Percentiles rank a stretch among this genome's conserved stretches.
Evolutionary conservation across 225 moss, liverwort and hornwort genomes (phyloP).

Genomic region (Asterella californica): DNA sequence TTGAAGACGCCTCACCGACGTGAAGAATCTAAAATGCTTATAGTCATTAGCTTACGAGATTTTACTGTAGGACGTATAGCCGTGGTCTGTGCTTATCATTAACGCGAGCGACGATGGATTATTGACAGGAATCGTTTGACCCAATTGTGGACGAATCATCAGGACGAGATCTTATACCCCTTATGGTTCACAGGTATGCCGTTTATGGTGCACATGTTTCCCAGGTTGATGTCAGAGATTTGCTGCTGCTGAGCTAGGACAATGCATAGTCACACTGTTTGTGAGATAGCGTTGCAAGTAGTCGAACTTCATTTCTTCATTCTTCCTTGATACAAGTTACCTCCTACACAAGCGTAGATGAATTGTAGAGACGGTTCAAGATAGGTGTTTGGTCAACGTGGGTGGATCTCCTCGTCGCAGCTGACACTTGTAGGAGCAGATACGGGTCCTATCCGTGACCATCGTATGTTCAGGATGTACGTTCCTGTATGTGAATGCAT

Average conservation of each 20-base stretch:
- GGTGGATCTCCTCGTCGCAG: background rate
- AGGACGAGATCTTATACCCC: slow-evolving; percentile 74
- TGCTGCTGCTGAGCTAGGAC: background rate
- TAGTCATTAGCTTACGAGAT: background rate
- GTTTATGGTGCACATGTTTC: background rate
- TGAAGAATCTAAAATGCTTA: background rate
- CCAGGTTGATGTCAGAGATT: background rate
- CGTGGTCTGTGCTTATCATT: background rate
- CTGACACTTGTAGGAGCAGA: background rate
- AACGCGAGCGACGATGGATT: background rate
- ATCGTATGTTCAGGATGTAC: background rate
- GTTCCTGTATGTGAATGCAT: background rate
- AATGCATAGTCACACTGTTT: background rate
- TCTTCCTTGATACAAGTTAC: background rate
- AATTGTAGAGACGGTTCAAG: background rate
- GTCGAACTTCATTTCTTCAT: background rate
- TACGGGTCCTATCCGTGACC: background rate
- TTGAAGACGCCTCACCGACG: background rate
- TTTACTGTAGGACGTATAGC: background rate
- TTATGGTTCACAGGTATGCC: slow-evolving; percentile 75
- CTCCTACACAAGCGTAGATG: background rate
- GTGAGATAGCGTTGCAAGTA: background rate
- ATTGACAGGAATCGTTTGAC: slow-evolving; percentile 68
- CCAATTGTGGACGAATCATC: slow-evolving; percentile 71
- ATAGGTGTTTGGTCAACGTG: background rate